These are phyloP conservation scores for Exophiala spinifera DNA, from an alignment of 2,329 filamentous ascomycete species.

Conservation along the genomic window DNA sequence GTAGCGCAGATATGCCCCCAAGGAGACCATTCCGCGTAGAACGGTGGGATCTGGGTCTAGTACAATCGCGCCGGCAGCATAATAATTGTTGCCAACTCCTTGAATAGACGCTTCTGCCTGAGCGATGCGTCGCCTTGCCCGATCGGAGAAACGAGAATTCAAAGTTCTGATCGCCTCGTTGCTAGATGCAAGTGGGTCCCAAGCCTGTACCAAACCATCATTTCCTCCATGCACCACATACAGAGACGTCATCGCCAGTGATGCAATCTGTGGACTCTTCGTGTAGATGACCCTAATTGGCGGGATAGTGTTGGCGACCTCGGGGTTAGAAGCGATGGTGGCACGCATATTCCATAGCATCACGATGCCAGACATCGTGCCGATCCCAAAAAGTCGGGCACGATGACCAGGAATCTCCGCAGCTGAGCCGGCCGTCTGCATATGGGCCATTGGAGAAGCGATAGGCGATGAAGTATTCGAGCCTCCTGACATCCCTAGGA, in stretches of 20 bases:
- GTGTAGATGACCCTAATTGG: constrained; percentile 83
- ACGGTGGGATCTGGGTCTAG: constrained; percentile 84
- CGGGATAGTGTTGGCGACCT: constrained; percentile 57
- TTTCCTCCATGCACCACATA: constrained; percentile 91
- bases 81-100: constrained; percentile 70
- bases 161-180: constrained; percentile 77
- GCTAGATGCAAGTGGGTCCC: constrained; percentile 88
- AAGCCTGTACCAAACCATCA: constrained; percentile 91
- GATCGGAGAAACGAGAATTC: constrained; percentile 77
- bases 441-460: constrained; percentile 53
- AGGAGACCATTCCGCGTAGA: constrained; percentile 79
- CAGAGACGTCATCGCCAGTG: constrained; percentile 75
- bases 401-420: constrained; percentile 78
- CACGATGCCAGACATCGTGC: constrained; percentile 74
- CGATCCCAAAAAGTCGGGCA: constrained; percentile 74
- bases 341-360: constrained; percentile 83
- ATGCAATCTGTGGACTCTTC: constrained; percentile 82
- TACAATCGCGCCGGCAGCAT: constrained; percentile 76
- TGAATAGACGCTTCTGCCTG: constrained; percentile 66
- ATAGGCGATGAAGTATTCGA: constrained; percentile 54
- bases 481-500: constrained; percentile 57
- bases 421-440: constrained; percentile 35
- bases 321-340: constrained; percentile 52
- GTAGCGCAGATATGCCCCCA: constrained; percentile 83
- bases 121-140: constrained; percentile 71